Conservation (phyloP, 2,329 filamentous ascomycete genomes). For the Colletotrichum sp. region DNA sequence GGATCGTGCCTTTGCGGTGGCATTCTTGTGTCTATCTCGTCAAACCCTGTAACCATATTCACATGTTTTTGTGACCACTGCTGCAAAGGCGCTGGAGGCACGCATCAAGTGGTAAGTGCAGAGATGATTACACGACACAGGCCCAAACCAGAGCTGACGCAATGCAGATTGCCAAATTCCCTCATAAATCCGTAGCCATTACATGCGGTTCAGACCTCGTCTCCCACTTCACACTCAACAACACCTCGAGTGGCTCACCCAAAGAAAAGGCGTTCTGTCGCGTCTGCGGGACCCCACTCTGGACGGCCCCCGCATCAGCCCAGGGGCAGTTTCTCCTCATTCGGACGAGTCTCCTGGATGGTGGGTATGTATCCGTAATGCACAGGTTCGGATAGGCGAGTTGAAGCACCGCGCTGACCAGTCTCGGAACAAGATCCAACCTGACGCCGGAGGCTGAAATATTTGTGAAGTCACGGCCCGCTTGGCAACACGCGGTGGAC, state of each 20-base stretch:
- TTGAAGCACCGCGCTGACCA: slow-evolving; percentile 7
- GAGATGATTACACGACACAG: too few species aligned
- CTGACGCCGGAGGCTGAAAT: slow-evolving; percentile 25
- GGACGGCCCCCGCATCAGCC: slow-evolving; percentile 30
- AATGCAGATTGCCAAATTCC: slow-evolving; percentile 32
- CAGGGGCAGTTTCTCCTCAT: slow-evolving; percentile 28
- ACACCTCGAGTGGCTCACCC: slow-evolving; percentile 27
- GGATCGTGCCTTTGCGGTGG: slow-evolving; percentile 21
- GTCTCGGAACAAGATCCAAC: slow-evolving; percentile 22
- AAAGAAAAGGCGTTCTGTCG: slow-evolving; percentile 32
- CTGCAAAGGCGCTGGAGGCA: slow-evolving; percentile 16
- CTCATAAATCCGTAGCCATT: slow-evolving; percentile 14
- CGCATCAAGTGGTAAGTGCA: slow-evolving; percentile 17
- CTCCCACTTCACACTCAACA: slow-evolving; percentile 18
- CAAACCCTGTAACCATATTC: slow-evolving; percentile 12
- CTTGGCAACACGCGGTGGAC: slow-evolving; percentile 25
- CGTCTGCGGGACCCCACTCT: slow-evolving; percentile 29
- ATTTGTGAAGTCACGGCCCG: slow-evolving; percentile 30
- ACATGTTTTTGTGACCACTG: slow-evolving; percentile 24
- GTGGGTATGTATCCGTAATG: slow-evolving; percentile 25
- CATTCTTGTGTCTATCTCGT: slow-evolving; percentile 1
- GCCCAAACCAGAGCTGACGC: too few species aligned
- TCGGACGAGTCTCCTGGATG: slow-evolving; percentile 25
- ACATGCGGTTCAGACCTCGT: not conserved
- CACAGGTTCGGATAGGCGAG: not conserved